Percentiles rank a stretch among this genome's conserved stretches.
Conservation (phyloP, 805 yeast genomes). For the Lipomyces kockii region DNA sequence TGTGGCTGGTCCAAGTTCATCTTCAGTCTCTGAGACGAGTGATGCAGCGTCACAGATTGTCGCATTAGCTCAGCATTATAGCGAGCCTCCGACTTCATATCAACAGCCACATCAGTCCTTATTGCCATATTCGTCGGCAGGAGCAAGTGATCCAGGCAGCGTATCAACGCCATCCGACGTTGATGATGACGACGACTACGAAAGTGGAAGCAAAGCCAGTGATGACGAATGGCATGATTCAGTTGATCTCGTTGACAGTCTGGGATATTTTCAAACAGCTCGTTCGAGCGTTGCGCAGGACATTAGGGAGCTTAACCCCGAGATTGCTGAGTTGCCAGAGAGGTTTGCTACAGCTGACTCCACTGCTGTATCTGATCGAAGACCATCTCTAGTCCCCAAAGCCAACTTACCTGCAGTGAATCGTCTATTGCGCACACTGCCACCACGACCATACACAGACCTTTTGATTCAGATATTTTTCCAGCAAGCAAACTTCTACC, state of each 20-base stretch:
- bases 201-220: slow-evolving; percentile 13
- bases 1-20: neutral
- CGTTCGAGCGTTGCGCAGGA: neutral
- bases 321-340: neutral
- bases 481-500: slow-evolving; percentile 10
- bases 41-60: neutral
- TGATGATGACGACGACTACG: neutral
- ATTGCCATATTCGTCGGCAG: neutral
- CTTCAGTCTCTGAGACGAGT: neutral
- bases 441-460: slow-evolving; percentile 9
- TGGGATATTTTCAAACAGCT: neutral
- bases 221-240: neutral
- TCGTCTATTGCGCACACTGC: neutral
- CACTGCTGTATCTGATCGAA: neutral
- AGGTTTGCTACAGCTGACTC: neutral
- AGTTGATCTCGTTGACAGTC: neutral
- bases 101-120: no score
- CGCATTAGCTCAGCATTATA: neutral
- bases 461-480: slow-evolving; percentile 3
- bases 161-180: neutral
- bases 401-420: neutral
- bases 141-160: neutral
- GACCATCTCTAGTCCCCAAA: neutral
- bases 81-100: neutral
- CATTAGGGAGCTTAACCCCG: neutral